A percentile compares a stretch with the other conserved stretches of the same genome.
phyloP scores from a whole-genome alignment of 2,329 filamentous ascomycete genomes.

The Cercospora berteroae region DNA sequence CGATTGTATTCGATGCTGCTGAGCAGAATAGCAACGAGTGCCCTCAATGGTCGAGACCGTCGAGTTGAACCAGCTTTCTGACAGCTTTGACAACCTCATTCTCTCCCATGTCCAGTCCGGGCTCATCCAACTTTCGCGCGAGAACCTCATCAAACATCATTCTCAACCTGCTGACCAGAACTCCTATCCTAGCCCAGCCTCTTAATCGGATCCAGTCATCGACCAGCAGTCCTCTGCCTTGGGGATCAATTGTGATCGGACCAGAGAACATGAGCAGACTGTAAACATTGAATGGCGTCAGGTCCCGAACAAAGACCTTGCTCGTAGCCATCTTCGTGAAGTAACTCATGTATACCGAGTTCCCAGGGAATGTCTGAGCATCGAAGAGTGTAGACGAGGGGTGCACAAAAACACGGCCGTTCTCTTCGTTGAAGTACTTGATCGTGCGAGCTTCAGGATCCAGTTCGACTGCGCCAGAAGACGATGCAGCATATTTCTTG shows the following conservation, averaged over 20 bases:
- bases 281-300: slow-evolving; percentile 92
- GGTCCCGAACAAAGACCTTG: slow-evolving; percentile 86
- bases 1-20: background rate
- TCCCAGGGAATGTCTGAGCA: slow-evolving; percentile 71
- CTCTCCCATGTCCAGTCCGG: slow-evolving; percentile 45
- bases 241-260: slow-evolving; percentile 77
- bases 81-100: slow-evolving; percentile 74
- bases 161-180: slow-evolving; percentile 77
- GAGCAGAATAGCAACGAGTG: background rate
- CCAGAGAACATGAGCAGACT: slow-evolving; percentile 86
- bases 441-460: slow-evolving; percentile 91
- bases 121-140: slow-evolving; percentile 75
- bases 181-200: slow-evolving; percentile 93
- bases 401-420: slow-evolving; percentile 87
- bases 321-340: slow-evolving; percentile 89
- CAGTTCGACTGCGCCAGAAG: slow-evolving; percentile 85
- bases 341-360: slow-evolving; percentile 78
- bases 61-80: slow-evolving; percentile 77
- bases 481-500: slow-evolving; percentile 86
- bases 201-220: slow-evolving; percentile 85
- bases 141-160: slow-evolving; percentile 85
- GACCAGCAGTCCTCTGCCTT: slow-evolving; percentile 81
- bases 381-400: slow-evolving; percentile 84
- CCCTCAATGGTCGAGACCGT: slow-evolving; percentile 56
- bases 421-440: slow-evolving; percentile 83